Conservation (phyloP, 75 land plant genomes). For the Cunninghamia lanceolata region DNA sequence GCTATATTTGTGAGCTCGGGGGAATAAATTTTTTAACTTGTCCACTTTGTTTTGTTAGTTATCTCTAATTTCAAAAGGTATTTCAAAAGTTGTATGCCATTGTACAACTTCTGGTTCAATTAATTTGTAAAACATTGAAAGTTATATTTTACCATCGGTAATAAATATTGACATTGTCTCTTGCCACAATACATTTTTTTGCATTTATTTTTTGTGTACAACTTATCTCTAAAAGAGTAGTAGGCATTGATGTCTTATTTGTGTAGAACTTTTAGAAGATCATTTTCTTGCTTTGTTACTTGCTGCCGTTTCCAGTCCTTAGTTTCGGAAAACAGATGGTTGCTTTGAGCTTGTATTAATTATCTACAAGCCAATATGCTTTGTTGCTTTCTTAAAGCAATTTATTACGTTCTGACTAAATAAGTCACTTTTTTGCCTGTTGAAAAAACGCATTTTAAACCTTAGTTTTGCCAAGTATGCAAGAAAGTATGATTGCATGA, state of each 20-base stretch:
- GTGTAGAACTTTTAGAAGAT: background rate
- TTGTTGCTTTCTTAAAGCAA: background rate
- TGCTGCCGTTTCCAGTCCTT: background rate
- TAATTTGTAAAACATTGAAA: background rate
- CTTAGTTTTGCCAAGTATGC: background rate
- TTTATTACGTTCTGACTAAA: background rate
- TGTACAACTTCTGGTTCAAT: background rate
- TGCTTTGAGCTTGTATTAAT: background rate
- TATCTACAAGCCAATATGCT: background rate
- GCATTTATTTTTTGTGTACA: background rate
- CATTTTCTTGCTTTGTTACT: background rate
- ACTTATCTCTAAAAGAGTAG: background rate
- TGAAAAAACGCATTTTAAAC: background rate
- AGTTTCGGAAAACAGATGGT: background rate
- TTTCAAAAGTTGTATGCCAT: background rate
- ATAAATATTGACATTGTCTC: background rate
- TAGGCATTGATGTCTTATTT: background rate
- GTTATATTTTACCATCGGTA: background rate
- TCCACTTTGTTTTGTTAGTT: background rate
- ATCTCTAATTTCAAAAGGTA: background rate
- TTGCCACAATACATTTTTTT: background rate
- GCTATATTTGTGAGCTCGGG: background rate
- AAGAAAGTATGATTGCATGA: background rate
- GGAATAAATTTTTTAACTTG: background rate
- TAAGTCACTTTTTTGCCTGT: background rate